Evolutionary conservation across 352 stramenopile genomes (phyloP).

Genomic region (Globisporangium recalcitrans): DNA sequence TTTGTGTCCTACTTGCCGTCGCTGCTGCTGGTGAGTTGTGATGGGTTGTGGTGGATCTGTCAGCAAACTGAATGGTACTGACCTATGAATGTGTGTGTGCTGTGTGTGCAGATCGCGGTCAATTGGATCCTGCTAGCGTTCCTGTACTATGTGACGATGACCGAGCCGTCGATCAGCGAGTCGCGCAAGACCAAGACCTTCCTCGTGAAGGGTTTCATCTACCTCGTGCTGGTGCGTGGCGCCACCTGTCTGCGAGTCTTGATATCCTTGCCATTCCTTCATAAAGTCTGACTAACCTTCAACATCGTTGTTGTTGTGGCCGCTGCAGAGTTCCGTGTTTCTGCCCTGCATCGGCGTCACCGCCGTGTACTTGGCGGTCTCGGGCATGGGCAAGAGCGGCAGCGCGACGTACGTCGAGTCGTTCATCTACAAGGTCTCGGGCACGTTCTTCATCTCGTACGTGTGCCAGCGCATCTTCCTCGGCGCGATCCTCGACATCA

Average conservation of each 20-base stretch:
- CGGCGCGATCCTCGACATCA: constrained; percentile 66
- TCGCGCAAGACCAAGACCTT: constrained; percentile 63
- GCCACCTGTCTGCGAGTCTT: background rate
- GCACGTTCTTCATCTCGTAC: constrained; percentile 87
- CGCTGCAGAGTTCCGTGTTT: constrained; percentile 62
- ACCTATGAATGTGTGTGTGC: background rate
- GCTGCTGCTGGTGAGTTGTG: constrained; percentile 45
- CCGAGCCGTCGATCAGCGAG: constrained; percentile 60
- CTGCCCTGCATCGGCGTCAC: constrained; percentile 75
- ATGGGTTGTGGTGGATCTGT: background rate
- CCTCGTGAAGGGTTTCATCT: constrained; percentile 70
- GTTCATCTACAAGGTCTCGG: constrained; percentile 79
- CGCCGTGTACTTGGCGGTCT: constrained; percentile 68
- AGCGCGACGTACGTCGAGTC: constrained; percentile 64
- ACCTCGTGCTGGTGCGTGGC: constrained; percentile 61
- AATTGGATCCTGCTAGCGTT: constrained; percentile 74
- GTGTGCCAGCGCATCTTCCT: constrained; percentile 78
- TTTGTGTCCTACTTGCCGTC: constrained; percentile 68
- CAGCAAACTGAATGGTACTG: background rate
- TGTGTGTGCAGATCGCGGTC: constrained; percentile 47
- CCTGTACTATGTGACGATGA: constrained; percentile 64
- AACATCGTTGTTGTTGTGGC: background rate
- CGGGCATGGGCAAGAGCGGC: constrained; percentile 42
- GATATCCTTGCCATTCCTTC: background rate
- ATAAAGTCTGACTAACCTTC: background rate